Evolutionary conservation across 352 stramenopile genomes (phyloP), one percentile per base, ranked within the genome.

Genomic region (Phytophthora agathidicida): DNA sequence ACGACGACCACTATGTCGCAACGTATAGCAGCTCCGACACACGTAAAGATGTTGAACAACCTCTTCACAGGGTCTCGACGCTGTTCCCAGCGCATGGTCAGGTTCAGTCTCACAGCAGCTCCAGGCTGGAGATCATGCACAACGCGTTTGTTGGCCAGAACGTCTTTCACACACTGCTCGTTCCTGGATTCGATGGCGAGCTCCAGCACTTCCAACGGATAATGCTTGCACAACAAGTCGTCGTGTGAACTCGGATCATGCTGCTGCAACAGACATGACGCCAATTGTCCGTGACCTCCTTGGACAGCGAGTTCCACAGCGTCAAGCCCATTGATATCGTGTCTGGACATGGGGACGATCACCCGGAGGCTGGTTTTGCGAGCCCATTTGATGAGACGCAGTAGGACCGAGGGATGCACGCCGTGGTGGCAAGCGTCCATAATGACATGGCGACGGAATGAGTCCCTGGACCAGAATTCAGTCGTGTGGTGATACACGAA

Each of bases 371-470:
- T 64, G 2, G n/a, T 38, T 22, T 45, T 66, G 16, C 32, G 45
- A 23, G 58, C 42, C 49, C 42, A 66, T 16, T 66, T 66, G 19
- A 66, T 23, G n/a, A 66, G 14, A 3, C 57, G 57, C 6, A 14
- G 36, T 7, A 66, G 31, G 4, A 65, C 57, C 0, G 35, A 32
- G 1, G 41, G 32, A 28, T 65, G 47, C 14, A 60, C 57, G 2
- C 57, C 48, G 4, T 24, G 17, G 9, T 50, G 8, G 17, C 57
- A 65, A 22, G 33, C 57, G 19, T 61, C 33, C 58, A 66, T 66
- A 19, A 66, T 54, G 24, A 55, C 57, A 43, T 66, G 48, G 2
- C 58, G 58, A 41, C 51, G 28, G 16, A n/a, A n/a, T 11, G 28
- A 24, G 30, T 58, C 24, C 32, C 27, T 53, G 14, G 42, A 43